phyloP scores from a whole-genome alignment of 345 rosid genomes.

The Cardamine occulta region DNA sequence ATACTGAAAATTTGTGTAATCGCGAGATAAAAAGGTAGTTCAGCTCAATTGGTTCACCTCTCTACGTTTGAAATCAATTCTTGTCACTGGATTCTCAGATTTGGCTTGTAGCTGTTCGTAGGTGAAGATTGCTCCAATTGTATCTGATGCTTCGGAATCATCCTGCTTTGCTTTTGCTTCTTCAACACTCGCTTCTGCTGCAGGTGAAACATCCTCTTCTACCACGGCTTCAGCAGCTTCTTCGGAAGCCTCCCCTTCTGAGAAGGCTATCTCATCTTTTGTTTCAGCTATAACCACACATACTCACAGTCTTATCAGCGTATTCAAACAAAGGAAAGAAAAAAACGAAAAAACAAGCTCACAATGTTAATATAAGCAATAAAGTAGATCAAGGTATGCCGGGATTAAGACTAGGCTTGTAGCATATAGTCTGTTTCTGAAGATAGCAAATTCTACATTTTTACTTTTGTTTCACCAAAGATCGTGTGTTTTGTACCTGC shows the following conservation, averaged over 20 bases:
- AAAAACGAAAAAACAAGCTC: not conserved
- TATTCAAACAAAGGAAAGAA: not conserved
- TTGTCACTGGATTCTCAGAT: constrained; percentile 80
- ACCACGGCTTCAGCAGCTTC: constrained; percentile 54
- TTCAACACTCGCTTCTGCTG: constrained; percentile 33
- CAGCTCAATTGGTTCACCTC: constrained; percentile 54
- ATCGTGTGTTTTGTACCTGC: not conserved
- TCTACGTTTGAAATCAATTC: constrained; percentile 86
- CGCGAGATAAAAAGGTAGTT: not conserved
- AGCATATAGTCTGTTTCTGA: not conserved
- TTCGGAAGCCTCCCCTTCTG: constrained; percentile 58
- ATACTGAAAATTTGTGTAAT: not conserved
- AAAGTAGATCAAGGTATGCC: not conserved
- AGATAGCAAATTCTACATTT: not conserved
- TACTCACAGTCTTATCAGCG: constrained; percentile 2
- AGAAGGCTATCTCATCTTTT: constrained; percentile 50
- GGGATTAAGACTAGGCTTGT: not conserved
- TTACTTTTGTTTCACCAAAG: not conserved
- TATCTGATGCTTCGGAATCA: constrained; percentile 41
- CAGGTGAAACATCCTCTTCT: constrained; percentile 48
- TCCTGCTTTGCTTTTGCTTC: constrained; percentile 48
- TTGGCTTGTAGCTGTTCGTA: constrained; percentile 78
- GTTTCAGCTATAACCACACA: constrained; percentile 48
- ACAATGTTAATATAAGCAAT: not conserved
- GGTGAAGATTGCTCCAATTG: constrained; percentile 53